Evolutionary conservation across 495 filamentous ascomycete species (phyloP).

Genomic region (Aspergillus asperescens): DNA sequence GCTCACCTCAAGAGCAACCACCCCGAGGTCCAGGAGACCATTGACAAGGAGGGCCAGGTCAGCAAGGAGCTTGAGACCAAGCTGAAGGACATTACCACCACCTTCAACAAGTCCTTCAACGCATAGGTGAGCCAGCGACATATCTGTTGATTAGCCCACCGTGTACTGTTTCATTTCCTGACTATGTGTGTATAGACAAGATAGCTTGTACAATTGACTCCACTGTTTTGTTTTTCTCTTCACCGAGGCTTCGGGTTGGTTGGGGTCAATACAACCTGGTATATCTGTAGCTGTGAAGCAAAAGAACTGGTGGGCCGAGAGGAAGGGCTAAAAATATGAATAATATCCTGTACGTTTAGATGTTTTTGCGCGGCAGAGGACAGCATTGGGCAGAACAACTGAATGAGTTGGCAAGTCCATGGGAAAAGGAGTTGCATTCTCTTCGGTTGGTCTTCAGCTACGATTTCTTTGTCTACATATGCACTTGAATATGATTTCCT

Average conservation of each 20-base stretch:
- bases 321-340: constrained; percentile 37
- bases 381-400: constrained; percentile 22
- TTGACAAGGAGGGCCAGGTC: constrained; percentile 92
- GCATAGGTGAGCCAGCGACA: constrained; percentile 47
- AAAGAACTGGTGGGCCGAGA: constrained; percentile 18
- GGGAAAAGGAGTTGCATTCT: constrained; percentile 12
- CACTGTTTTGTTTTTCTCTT: constrained; percentile 44
- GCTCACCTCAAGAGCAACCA: constrained; percentile 86
- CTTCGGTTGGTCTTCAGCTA: constrained; percentile 14
- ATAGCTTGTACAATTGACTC: constrained; percentile 53
- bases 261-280: constrained; percentile 12
- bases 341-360: constrained; percentile 51
- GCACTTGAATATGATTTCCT: constrained; percentile 33
- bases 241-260: constrained; percentile 18
- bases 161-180: constrained; percentile 40
- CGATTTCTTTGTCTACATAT: constrained; percentile 21
- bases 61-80: constrained; percentile 90
- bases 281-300: constrained; percentile 21
- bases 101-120: constrained; percentile 92
- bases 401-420: constrained; percentile 4
- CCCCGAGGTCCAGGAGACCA: constrained; percentile 73
- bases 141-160: constrained; percentile 32
- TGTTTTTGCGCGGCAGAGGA: constrained; percentile 39
- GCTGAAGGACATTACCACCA: constrained; percentile 70
- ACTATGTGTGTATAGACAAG: constrained; percentile 51